Evolutionary conservation across 805 yeast genomes (phyloP).

Genomic region (Ogataea methylovora): DNA sequence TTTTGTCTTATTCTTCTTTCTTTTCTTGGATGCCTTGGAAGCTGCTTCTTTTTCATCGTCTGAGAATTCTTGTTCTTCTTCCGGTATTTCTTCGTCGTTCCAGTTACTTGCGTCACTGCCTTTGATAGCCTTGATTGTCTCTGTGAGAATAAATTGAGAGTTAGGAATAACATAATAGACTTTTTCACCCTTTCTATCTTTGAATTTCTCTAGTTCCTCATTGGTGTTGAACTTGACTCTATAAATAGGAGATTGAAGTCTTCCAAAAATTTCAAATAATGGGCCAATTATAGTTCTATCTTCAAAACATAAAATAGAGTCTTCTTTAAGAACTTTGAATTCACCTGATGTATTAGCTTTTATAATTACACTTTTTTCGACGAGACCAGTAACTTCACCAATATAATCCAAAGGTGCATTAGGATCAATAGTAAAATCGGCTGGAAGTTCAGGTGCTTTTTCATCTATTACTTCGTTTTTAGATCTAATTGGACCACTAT

Average conservation of each 20-base stretch:
- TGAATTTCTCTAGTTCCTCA: constrained; percentile 41
- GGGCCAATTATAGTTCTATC: constrained; percentile 69
- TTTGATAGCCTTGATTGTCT: constrained; percentile 55
- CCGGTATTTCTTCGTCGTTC: constrained; percentile 90
- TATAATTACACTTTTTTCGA: constrained; percentile 65
- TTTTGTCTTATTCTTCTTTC: constrained; percentile 33
- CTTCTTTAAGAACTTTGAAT: constrained; percentile 72
- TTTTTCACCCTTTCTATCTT: constrained; percentile 41
- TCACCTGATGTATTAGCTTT: constrained; percentile 78
- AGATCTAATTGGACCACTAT: constrained; percentile 64
- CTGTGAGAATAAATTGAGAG: constrained; percentile 74
- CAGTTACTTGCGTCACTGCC: constrained; percentile 95
- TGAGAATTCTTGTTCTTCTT: constrained; percentile 89
- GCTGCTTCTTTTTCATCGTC: constrained; percentile 88
- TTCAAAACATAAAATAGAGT: constrained; percentile 70
- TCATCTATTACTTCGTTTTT: constrained; percentile 72
- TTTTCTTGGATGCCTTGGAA: constrained; percentile 56
- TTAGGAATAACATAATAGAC: constrained; percentile 77
- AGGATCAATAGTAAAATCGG: constrained; percentile 50
- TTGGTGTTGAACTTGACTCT: constrained; percentile 57
- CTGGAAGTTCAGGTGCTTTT: constrained; percentile 59
- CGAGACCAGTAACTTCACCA: constrained; percentile 62
- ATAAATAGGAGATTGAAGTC: constrained; percentile 73
- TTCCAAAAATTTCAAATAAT: constrained; percentile 84
- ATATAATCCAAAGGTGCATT: constrained; percentile 60